phyloP scores from a whole-genome alignment of 2,329 filamentous ascomycete genomes.

The Xylaria sp. region DNA sequence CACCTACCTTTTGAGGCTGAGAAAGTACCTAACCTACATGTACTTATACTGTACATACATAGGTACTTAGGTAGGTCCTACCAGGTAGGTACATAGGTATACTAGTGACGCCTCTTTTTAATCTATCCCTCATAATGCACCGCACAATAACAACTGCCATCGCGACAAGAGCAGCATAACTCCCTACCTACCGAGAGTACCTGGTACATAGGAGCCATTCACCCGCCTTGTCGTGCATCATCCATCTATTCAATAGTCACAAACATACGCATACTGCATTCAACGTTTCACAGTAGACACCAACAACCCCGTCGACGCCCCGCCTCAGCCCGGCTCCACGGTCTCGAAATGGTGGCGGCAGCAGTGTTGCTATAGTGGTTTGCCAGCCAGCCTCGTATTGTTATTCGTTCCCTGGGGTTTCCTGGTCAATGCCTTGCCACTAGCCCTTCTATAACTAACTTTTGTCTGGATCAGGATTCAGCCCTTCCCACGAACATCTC shows the following conservation, averaged over 20 bases:
- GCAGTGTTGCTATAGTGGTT: conserved; percentile 2
- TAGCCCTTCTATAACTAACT: background rate
- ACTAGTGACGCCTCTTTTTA: background rate
- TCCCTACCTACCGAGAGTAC: background rate
- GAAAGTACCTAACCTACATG: too few relatives aligned
- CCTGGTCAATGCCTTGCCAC: background rate
- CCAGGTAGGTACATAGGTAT: background rate
- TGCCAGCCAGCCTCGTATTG: background rate
- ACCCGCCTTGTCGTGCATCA: background rate
- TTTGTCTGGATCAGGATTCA: conserved; percentile 5
- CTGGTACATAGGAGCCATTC: background rate
- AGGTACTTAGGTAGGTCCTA: too few relatives aligned
- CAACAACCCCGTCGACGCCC: background rate
- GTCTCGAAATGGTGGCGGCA: conserved; percentile 28
- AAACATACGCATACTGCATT: background rate
- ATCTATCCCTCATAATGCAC: background rate
- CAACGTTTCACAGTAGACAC: background rate
- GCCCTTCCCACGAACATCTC: background rate
- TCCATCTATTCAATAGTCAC: background rate
- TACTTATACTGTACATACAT: too few relatives aligned
- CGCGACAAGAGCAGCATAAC: background rate
- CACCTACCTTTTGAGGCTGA: too few relatives aligned
- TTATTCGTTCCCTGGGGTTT: background rate
- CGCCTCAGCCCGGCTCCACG: background rate
- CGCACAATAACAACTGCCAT: background rate